phyloP scores from a whole-genome alignment of 1,139 yeast species.

The Saccharomyces pastorianus region DNA sequence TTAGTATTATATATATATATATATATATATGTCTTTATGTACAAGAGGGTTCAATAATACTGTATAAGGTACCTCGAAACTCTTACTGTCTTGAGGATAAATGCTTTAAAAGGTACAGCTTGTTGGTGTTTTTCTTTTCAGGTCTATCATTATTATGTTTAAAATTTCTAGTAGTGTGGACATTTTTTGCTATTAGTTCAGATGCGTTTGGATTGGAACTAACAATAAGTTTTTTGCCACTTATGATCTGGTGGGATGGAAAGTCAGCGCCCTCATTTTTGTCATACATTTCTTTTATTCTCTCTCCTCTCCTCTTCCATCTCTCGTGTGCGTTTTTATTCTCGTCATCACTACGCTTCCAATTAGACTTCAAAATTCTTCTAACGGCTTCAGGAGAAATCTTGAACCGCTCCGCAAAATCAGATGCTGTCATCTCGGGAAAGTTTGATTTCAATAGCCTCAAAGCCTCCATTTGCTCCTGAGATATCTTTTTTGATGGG shows the following conservation, averaged over 20 bases:
- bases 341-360: constrained; percentile 62
- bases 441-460: constrained; percentile 45
- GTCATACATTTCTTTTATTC: constrained; percentile 19
- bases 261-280: not conserved
- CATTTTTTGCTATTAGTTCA: not conserved
- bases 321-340: constrained; percentile 38
- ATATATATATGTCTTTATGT: not conserved
- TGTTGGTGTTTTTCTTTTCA: not conserved
- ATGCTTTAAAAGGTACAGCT: not conserved
- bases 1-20: not conserved
- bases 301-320: constrained; percentile 42
- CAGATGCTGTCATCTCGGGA: constrained; percentile 55
- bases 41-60: not conserved
- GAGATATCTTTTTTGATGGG: constrained; percentile 59
- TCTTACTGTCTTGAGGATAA: not conserved
- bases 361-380: constrained; percentile 65
- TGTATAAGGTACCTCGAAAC: not conserved
- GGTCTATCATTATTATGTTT: not conserved
- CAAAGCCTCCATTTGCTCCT: constrained; percentile 64
- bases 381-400: constrained; percentile 80
- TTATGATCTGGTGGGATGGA: not conserved
- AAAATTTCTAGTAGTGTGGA: not conserved
- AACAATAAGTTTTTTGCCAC: constrained; percentile 1
- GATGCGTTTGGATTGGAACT: not conserved
- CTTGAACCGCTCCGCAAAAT: constrained; percentile 55